Evolutionary conservation across 495 filamentous ascomycete genomes (phyloP), one percentile per base, ranked within the genome.

Genomic region (Massariosphaeria phaeospora): DNA sequence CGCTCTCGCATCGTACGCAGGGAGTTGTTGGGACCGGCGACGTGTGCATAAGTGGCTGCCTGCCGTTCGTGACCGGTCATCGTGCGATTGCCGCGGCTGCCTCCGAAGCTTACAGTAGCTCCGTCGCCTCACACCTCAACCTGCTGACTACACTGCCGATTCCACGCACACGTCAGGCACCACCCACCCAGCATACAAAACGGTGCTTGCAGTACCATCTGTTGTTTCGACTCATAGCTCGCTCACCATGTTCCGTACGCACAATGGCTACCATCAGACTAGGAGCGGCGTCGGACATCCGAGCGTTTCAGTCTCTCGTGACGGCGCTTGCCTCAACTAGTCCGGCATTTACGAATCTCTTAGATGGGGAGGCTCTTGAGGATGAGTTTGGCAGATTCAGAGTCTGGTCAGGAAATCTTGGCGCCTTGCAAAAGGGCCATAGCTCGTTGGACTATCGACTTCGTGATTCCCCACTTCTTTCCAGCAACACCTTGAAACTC

Each of bases 381-480:
- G 61, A 63, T 30, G 61, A 63, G 35, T 52, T 59, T 35, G 61
- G 61, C 25, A 45, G 61, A 38, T 59, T 63, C 24, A 35, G 61
- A 40, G 61, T 63, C 18, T 63, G 61, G 61, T 46, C 55, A 12
- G 61, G 61, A 3, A 63, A 63, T 42, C 44, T 63, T 9, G 61
- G 61, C 3, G 61, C 61, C 2, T 45, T 63, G 38, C 61, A 63
- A 34, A 63, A 63, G 26, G 61, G 61, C 13, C 61, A 63, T 25
- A 63, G 61, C 30, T 55, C 55, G 3, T 21, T 59, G 21, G 61
- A 63, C 39, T 63, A 63, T 29, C 61, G 61, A 23, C 46, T 63
- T 1, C 55, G 61, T 24, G 61, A 63, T 20, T 63, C 61, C 1
- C 61, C 61, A 27, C 49, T 63, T 18, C 51, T 63, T 30, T 55